phyloP scores from a whole-genome alignment of 768 basidiomycete genomes.

The Holtermanniella nyarrowii region DNA sequence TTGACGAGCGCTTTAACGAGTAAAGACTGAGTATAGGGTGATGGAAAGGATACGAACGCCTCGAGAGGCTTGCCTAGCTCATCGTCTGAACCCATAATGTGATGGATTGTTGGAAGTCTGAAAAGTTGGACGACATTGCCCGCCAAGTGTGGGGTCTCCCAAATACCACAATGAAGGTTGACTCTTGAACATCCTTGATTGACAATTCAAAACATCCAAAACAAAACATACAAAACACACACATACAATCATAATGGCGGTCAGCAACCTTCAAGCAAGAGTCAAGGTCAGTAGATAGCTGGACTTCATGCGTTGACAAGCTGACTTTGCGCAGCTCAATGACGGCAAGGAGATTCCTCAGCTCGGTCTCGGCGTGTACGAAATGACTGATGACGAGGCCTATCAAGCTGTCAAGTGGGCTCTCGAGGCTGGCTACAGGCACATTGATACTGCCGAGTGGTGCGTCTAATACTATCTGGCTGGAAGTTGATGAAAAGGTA shows the following conservation, averaged over 20 bases:
- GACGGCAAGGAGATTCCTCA: constrained; percentile 53
- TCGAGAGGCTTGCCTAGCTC: constrained; percentile 7
- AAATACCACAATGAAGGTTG: neutral
- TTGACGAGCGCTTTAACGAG: constrained; percentile 45
- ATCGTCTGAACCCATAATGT: no score
- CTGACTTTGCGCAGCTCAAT: neutral
- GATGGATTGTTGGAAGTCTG: no score
- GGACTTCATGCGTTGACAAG: neutral
- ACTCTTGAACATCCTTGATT: neutral
- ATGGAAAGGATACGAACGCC: constrained; percentile 52
- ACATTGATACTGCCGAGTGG: constrained; percentile 49
- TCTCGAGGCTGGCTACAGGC: constrained; percentile 59
- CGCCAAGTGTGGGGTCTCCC: neutral
- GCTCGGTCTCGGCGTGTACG: constrained; percentile 56
- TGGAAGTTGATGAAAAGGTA: constrained; percentile 39
- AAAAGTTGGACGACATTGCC: no score
- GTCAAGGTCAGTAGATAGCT: neutral
- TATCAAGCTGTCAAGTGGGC: constrained; percentile 54
- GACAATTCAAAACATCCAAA: neutral
- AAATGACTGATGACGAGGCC: constrained; percentile 52
- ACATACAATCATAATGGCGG: neutral
- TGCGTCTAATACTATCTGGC: constrained; percentile 2
- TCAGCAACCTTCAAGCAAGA: neutral
- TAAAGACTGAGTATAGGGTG: constrained; percentile 50
- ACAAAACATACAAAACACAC: neutral